Conservation (phyloP, 2,329 filamentous ascomycete species). For the Penicillium sp. region DNA sequence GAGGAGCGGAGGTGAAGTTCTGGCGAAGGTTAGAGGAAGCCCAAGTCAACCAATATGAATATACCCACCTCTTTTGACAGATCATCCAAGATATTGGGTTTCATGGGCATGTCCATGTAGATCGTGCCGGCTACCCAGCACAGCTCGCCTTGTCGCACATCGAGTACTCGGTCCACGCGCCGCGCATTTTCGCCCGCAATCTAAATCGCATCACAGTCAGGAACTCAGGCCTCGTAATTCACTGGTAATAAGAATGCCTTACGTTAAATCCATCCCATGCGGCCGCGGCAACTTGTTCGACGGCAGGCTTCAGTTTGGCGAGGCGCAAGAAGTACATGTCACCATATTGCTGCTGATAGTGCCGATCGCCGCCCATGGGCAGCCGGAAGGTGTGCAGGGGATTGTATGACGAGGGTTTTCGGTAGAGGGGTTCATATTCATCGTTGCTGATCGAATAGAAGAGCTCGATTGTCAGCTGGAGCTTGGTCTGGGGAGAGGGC, state of each 20-base stretch:
- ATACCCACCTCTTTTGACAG: slow-evolving; percentile 76
- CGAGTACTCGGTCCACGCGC: slow-evolving; percentile 79
- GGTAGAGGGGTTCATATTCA: slow-evolving; percentile 45
- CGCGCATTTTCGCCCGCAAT: slow-evolving; percentile 71
- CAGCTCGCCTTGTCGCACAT: slow-evolving; percentile 89
- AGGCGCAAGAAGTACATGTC: slow-evolving; percentile 97
- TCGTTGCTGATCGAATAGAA: slow-evolving; percentile 26
- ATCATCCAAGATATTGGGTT: slow-evolving; percentile 93
- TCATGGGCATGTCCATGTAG: slow-evolving; percentile 95
- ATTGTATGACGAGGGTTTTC: slow-evolving; percentile 60
- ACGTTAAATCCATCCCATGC: slow-evolving; percentile 71
- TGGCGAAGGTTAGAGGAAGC: slow-evolving; percentile 35
- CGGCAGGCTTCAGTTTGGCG: slow-evolving; percentile 75
- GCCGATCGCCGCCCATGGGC: slow-evolving; percentile 55
- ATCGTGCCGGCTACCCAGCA: slow-evolving; percentile 95
- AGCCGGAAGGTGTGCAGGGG: slow-evolving; percentile 71
- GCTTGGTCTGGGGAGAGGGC: neutral
- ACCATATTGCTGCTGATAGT: slow-evolving; percentile 91
- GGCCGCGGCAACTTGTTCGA: slow-evolving; percentile 66
- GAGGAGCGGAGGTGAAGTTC: slow-evolving; percentile 84
- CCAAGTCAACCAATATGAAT: neutral
- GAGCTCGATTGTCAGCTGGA: slow-evolving; percentile 13
- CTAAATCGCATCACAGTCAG: slow-evolving; percentile 28
- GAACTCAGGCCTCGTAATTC: neutral
- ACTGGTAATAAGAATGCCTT: slow-evolving; percentile 14